These are phyloP conservation scores for Boletus tomentosulus DNA, from an alignment of 768 basidiomycete genomes.

Conservation along the genomic window DNA sequence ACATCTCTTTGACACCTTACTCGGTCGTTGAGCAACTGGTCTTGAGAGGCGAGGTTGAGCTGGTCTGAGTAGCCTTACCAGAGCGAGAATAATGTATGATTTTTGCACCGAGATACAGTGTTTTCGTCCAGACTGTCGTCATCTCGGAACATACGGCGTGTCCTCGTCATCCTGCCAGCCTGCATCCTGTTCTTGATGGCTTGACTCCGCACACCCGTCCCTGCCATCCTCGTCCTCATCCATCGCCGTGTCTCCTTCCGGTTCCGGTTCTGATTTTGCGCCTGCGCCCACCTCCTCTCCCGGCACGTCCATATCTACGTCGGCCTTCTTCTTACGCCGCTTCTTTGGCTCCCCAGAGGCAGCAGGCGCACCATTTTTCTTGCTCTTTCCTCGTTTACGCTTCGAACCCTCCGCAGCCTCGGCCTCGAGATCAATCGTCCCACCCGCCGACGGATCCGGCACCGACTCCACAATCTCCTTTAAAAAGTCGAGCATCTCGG, in stretches of 20 bases:
- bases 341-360: conserved; percentile 39
- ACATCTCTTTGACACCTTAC: conserved; percentile 79
- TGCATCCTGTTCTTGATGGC: conserved; percentile 41
- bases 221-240: conserved; percentile 45
- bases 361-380: conserved; percentile 38
- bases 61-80: conserved; percentile 48
- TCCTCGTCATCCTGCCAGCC: conserved; percentile 41
- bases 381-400: conserved; percentile 58
- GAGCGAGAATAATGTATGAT: conserved; percentile 11
- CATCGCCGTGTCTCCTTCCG: conserved; percentile 33
- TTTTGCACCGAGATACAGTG: conserved; percentile 5
- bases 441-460: conserved; percentile 83
- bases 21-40: conserved; percentile 71
- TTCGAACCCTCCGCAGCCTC: conserved; percentile 51
- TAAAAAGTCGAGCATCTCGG: conserved; percentile 89
- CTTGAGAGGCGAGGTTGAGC: conserved; percentile 66
- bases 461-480: conserved; percentile 85
- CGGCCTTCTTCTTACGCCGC: conserved; percentile 46
- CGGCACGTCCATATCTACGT: conserved; percentile 31
- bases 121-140: conserved; percentile 5
- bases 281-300: conserved; percentile 34
- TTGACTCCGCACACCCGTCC: conserved; percentile 34
- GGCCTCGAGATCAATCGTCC: conserved; percentile 67
- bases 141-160: conserved; percentile 41
- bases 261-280: conserved; percentile 37